A percentile compares a stretch with the other conserved stretches of the same genome.
phyloP scores from a whole-genome alignment of 192 early-diverging fungal genomes.

The Bifiguratus adelaidae region DNA sequence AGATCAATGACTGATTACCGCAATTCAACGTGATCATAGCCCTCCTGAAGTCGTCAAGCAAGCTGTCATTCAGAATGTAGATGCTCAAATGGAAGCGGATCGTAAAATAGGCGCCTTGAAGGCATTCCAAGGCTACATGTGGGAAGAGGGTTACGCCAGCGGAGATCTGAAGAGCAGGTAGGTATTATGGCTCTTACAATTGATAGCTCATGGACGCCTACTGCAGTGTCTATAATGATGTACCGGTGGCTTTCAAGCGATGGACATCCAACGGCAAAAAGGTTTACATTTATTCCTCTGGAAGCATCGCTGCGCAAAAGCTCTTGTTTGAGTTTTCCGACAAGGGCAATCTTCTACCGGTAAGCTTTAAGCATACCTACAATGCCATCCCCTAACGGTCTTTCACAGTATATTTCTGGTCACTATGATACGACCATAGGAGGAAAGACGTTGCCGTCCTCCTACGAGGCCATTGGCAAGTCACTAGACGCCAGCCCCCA shows the following conservation, averaged over 20 bases:
- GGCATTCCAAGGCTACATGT: conserved; percentile 93
- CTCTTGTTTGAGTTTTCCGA: conserved; percentile 78
- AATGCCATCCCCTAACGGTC: not conserved
- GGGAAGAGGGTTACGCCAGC: conserved; percentile 72
- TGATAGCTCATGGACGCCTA: not conserved
- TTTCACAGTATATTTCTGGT: conserved; percentile 55
- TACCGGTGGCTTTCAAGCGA: conserved; percentile 57
- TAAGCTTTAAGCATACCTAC: conserved; percentile 12
- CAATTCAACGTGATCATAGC: too few species aligned
- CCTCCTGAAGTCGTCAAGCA: conserved; percentile 31
- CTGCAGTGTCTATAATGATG: conserved; percentile 77
- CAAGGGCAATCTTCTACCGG: conserved; percentile 62
- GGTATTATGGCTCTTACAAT: conserved; percentile 11
- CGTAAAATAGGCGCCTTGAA: conserved; percentile 88
- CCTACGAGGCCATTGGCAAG: conserved; percentile 67
- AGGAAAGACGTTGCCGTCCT: conserved; percentile 51
- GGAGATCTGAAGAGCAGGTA: conserved; percentile 70
- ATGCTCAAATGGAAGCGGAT: conserved; percentile 77
- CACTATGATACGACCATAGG: conserved; percentile 94
- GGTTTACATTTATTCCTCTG: conserved; percentile 95
- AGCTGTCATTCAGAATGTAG: conserved; percentile 55
- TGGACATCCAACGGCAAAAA: conserved; percentile 53
- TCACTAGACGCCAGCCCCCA: conserved; percentile 40
- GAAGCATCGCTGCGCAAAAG: conserved; percentile 89
- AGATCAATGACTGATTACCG: not conserved